These are phyloP conservation scores for Aspergillus fumigatiaffinis DNA, from an alignment of 2,329 filamentous ascomycete species.

Conservation along the genomic window DNA sequence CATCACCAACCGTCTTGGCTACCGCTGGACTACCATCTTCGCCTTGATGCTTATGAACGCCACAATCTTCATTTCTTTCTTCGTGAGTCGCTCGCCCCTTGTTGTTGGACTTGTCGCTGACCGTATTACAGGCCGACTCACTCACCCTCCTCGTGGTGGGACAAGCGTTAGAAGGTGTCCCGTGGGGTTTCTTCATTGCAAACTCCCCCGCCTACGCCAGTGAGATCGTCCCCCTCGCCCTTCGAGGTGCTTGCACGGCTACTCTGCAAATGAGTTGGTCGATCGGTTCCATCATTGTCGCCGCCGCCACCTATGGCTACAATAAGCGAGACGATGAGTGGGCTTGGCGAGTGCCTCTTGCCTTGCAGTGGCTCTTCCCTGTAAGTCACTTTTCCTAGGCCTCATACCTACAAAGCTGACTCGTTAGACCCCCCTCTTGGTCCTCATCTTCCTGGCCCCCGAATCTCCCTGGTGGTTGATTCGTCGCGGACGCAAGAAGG, in stretches of 20 bases:
- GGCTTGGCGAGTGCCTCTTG: conserved; percentile 25
- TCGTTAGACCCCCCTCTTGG: conserved; percentile 23
- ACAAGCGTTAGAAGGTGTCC: conserved; percentile 27
- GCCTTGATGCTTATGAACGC: conserved; percentile 56
- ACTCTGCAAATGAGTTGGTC: conserved; percentile 30
- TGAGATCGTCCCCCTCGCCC: conserved; percentile 24
- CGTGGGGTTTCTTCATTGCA: conserved; percentile 30
- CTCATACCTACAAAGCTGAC: neutral
- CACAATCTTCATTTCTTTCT: conserved; percentile 60
- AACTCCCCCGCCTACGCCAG: conserved; percentile 28
- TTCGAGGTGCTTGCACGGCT: conserved; percentile 24
- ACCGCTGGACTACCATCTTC: conserved; percentile 56
- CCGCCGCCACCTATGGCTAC: conserved; percentile 20
- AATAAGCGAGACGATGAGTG: conserved; percentile 18
- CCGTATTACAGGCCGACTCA: conserved; percentile 31
- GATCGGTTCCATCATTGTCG: conserved; percentile 26
- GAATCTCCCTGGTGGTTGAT: conserved; percentile 29
- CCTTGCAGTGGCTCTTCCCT: conserved; percentile 29
- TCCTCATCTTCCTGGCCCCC: conserved; percentile 25
- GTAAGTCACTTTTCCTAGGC: conserved; percentile 12
- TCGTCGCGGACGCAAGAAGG: conserved; percentile 21
- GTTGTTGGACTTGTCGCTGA: neutral
- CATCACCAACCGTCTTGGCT: conserved; percentile 56
- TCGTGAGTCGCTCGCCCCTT: conserved; percentile 31
- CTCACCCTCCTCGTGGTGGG: conserved; percentile 38